Conservation (phyloP, 2,329 filamentous ascomycete genomes). For the Didymella segeticola region DNA sequence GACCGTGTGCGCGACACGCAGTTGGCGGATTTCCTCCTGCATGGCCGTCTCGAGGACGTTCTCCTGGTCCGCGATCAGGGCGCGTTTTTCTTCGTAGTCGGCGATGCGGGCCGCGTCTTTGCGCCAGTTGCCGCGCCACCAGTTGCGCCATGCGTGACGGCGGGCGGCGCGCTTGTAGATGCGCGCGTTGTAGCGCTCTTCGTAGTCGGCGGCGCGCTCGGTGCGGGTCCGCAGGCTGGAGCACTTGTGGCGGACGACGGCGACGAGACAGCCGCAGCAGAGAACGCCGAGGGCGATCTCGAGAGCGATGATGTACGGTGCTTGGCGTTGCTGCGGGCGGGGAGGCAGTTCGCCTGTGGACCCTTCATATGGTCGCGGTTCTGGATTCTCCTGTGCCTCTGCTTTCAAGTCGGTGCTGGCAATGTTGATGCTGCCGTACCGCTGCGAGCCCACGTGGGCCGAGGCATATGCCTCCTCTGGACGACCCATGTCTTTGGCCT, state of each 20-base stretch:
- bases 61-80: constrained; percentile 56
- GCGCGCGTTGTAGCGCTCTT: constrained; percentile 60
- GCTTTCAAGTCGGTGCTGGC: constrained; percentile 21
- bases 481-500: constrained; percentile 34
- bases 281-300: constrained; percentile 54
- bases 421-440: constrained; percentile 25
- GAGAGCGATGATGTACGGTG: constrained; percentile 50
- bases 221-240: constrained; percentile 58
- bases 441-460: constrained; percentile 24
- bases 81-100: constrained; percentile 61
- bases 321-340: constrained; percentile 29
- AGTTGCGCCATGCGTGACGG: constrained; percentile 58
- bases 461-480: constrained; percentile 33
- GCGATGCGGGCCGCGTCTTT: constrained; percentile 39
- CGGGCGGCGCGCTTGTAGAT: constrained; percentile 62
- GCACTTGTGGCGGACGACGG: constrained; percentile 56
- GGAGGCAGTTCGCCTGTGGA: constrained; percentile 26
- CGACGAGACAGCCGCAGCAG: constrained; percentile 54
- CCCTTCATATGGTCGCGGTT: constrained; percentile 24
- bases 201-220: constrained; percentile 60
- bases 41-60: constrained; percentile 53
- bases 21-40: constrained; percentile 56
- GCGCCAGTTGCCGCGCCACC: constrained; percentile 53
- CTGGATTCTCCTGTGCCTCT: background rate
- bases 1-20: constrained; percentile 60